Conservation (phyloP, 352 stramenopile species). For the Globisporangium megalacanthum region DNA sequence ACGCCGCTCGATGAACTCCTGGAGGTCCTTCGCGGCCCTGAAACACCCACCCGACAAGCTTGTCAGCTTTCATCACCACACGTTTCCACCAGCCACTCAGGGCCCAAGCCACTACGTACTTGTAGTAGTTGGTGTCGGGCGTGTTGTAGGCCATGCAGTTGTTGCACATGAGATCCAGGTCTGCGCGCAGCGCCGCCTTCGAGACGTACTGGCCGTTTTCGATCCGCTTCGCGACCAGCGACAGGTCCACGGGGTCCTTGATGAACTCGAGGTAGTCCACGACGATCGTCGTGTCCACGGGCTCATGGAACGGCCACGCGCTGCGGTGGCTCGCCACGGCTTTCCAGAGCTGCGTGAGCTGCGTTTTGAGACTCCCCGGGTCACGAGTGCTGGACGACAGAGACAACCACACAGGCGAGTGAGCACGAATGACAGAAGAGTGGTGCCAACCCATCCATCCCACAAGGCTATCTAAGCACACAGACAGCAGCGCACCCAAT, state of each 20-base stretch:
- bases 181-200: constrained; percentile 89
- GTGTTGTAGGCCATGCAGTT: constrained; percentile 98
- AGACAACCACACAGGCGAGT: neutral
- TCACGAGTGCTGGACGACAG: constrained; percentile 50
- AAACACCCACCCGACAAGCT: too few species aligned
- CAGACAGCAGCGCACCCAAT: constrained; percentile 41
- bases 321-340: constrained; percentile 93
- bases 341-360: constrained; percentile 85
- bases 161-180: constrained; percentile 96
- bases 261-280: constrained; percentile 97
- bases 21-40: constrained; percentile 72
- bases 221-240: constrained; percentile 79
- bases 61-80: neutral
- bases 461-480: neutral
- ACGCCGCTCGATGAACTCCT: constrained; percentile 68
- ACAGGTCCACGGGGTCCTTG: constrained; percentile 92
- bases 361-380: constrained; percentile 75
- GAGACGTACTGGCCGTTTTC: constrained; percentile 86
- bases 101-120: constrained; percentile 39
- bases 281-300: constrained; percentile 93
- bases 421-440: neutral
- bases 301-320: constrained; percentile 97
- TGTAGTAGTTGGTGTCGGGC: constrained; percentile 94
- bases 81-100: too few species aligned
- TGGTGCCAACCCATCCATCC: constrained; percentile 2